These are phyloP conservation scores for Leishmania braziliensis DNA, from an alignment of 208 protist species.

Conservation along the genomic window DNA sequence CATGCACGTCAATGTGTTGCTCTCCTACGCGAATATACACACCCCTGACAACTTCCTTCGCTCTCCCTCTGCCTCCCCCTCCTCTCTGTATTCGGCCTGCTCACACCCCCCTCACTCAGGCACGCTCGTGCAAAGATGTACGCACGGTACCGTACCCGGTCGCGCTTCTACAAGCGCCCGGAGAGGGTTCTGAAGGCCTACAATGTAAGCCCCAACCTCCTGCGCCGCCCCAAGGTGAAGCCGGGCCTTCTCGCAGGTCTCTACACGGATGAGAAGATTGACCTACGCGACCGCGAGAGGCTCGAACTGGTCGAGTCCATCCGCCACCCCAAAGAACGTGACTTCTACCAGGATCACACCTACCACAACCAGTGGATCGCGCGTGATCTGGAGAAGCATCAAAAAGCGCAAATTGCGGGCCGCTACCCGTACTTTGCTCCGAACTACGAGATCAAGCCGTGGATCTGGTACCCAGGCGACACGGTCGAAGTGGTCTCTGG, in stretches of 20 bases:
- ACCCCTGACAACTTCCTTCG: background rate
- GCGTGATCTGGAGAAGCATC: slow-evolving; percentile 72
- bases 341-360: slow-evolving; percentile 93
- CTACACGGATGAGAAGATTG: slow-evolving; percentile 75
- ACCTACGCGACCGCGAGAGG: slow-evolving; percentile 78
- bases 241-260: slow-evolving; percentile 62
- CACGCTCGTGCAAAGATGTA: slow-evolving; percentile 52
- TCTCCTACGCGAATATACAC: too few relatives aligned
- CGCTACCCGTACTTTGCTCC: slow-evolving; percentile 76
- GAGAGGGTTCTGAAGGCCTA: slow-evolving; percentile 63
- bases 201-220: slow-evolving; percentile 63
- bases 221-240: slow-evolving; percentile 75
- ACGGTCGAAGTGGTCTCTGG: slow-evolving; percentile 79
- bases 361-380: slow-evolving; percentile 91
- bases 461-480: slow-evolving; percentile 90
- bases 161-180: slow-evolving; percentile 79
- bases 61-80: background rate
- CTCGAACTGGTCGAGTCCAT: slow-evolving; percentile 83
- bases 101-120: background rate
- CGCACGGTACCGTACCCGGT: slow-evolving; percentile 81
- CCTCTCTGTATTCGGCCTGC: background rate
- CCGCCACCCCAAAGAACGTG: slow-evolving; percentile 82
- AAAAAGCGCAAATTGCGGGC: slow-evolving; percentile 52
- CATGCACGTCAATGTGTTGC: background rate
- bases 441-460: slow-evolving; percentile 62